phyloP scores from a whole-genome alignment of 2,329 filamentous ascomycete species.

The Pseudodiploospora longispora region DNA sequence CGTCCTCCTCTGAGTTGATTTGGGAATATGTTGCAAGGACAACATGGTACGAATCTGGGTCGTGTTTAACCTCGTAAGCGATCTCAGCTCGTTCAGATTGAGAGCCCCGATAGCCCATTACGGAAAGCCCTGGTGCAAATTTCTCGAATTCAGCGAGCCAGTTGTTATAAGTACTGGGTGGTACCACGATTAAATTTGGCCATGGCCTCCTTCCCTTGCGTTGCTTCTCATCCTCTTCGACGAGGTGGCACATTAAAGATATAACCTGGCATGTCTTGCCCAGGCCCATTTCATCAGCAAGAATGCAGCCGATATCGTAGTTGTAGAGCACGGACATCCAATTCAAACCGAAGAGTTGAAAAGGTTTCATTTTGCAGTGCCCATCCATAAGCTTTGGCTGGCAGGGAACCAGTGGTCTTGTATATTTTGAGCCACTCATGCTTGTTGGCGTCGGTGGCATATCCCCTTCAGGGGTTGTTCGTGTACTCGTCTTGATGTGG shows the following conservation, averaged over 20 bases:
- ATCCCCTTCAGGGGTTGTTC: slow-evolving; percentile 24
- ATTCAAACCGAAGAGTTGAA: slow-evolving; percentile 89
- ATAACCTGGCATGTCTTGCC: slow-evolving; percentile 98
- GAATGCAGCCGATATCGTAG: slow-evolving; percentile 73
- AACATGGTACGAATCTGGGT: slow-evolving; percentile 56
- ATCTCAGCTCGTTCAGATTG: slow-evolving; percentile 61
- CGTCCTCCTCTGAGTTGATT: slow-evolving; percentile 42
- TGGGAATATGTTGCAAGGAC: slow-evolving; percentile 56
- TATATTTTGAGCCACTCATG: slow-evolving; percentile 23
- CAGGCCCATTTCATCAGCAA: slow-evolving; percentile 95
- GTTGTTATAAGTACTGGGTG: slow-evolving; percentile 89
- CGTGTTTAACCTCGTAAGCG: slow-evolving; percentile 55
- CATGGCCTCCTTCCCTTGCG: slow-evolving; percentile 35
- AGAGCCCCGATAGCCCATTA: slow-evolving; percentile 62
- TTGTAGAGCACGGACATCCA: slow-evolving; percentile 84
- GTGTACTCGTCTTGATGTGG: slow-evolving; percentile 24
- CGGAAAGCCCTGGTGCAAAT: slow-evolving; percentile 70
- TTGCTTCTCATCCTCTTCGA: slow-evolving; percentile 47
- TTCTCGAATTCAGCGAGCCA: slow-evolving; percentile 86
- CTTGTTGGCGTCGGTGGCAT: slow-evolving; percentile 36
- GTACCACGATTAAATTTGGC: slow-evolving; percentile 81
- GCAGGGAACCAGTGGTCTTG: slow-evolving; percentile 37
- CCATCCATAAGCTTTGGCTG: slow-evolving; percentile 75
- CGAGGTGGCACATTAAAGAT: slow-evolving; percentile 76
- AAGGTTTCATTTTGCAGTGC: slow-evolving; percentile 76